Base-by-base conservation (phyloP, 345 rosid species). In the Populus nigra region DNA sequence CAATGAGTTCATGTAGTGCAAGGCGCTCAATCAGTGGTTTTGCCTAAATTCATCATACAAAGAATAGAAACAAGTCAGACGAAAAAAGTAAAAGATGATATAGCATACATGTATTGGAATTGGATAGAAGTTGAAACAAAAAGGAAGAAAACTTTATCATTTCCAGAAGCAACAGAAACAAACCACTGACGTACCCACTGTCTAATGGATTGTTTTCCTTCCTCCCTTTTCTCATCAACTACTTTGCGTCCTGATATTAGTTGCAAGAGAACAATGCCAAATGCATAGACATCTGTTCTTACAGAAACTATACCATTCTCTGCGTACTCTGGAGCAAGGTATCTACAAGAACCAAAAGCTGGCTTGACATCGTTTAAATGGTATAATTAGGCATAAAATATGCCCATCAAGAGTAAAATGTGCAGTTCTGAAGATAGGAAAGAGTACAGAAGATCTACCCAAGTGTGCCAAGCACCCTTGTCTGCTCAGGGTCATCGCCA, bases 291-390 rank as follows among this genome's bases (percentile, higher is more conserved):
- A 79, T 90, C 91, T 39, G 90, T 88, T 78, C 90, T 78, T 41
- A 90, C 86, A 22, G 94, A 88, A 71, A 90, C 92, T 68, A 79
- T 50, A 2, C 91, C 92, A 57, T 73, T 85, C 78, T 88, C 92
- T 63, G 91, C 90, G 65, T 90, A 89, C 82, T 90, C 91, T 17
- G 91, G 94, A 17, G 90, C 90, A 68, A 90, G 85, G 80, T 89
- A 90, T 75, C 91, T 90, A 74, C 81, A 79, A 11, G 38, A 68
- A 69, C 23, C 74, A 74, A 73, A 73, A 65, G 50, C 39, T 33
- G 17, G 47, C 1, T 75, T 68, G 8, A 39, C 61, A n/a, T 41
- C 36, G 13, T 31, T 72, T 50, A 39, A 36, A 20, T 23, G 11
- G 27, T 29, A 38, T 43, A 53, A 23, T 39, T 66, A 31, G 70